Evolutionary conservation across 352 stramenopile genomes (phyloP), one percentile per base, ranked within the genome.

Genomic region (Globisporangium cederbergense): DNA sequence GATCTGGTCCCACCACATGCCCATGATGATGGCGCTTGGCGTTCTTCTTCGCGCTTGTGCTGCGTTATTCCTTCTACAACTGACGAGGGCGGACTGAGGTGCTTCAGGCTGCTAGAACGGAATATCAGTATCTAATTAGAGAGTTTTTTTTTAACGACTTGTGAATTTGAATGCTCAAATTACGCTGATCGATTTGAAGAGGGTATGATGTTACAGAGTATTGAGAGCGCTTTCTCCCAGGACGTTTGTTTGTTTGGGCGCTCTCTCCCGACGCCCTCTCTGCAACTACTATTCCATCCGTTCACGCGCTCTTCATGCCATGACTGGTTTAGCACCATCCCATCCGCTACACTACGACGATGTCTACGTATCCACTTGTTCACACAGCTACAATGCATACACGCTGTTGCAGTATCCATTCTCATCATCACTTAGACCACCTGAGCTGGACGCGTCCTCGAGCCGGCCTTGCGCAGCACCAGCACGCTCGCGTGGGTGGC

Each of bases 1-100:
- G 71, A 90, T 86, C 76, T 88, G 76, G 46, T 49, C 32, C 58
- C 58, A 64, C 28, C 47, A 64, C 18, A 57, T 46, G 40, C 40
- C 40, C 40, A 46, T 46, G 40, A 46, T n/a, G 40, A 46, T 7
- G 40, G 40, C 40, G 40, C 40, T 46, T 13, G 40, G 13, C 40
- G 9, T 49, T 46, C 54, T 20, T 38, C 25, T 25, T 49, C 32
- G n/a, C 13, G 38, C 40, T 46, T 4, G 13, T 46, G 36, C 36
- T 46, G 36, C 36, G 9, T 42, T 11, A 14, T 42, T 42, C 36
- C 9, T 42, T 42, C 36, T 10, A 42, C 36, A 14, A 42, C 36
- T 42, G 36, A 42, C 36, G 8, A 42, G 36, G 36, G 36, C 36
- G 9, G 9, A 42, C 36, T 4, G 36, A 46, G 40, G 13, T 46